phyloP scores from a whole-genome alignment of 345 rosid genomes.

The Brassica incana region DNA sequence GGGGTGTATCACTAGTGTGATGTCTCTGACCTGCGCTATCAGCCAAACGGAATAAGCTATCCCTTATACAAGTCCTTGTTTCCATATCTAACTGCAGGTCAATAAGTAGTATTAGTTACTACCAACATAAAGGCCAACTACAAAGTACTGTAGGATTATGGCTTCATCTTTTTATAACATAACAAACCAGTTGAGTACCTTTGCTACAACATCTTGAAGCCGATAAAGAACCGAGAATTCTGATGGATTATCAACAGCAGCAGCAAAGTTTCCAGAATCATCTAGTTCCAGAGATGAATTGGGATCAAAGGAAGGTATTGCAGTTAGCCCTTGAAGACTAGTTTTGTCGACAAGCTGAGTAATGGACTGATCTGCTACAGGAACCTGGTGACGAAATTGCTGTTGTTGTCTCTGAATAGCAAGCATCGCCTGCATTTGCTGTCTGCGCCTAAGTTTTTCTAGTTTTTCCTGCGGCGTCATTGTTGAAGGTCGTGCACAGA shows the following conservation, averaged over 20 bases:
- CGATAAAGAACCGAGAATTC: constrained; percentile 59
- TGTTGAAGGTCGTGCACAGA: constrained; percentile 51
- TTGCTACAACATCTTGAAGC: constrained; percentile 73
- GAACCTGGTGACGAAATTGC: constrained; percentile 59
- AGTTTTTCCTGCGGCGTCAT: constrained; percentile 98
- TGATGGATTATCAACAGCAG: constrained; percentile 50
- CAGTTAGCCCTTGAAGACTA: constrained; percentile 48
- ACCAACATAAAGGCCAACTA: constrained; percentile 13
- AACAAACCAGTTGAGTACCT: constrained; percentile 52
- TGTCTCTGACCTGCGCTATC: constrained; percentile 86
- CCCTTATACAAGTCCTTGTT: constrained; percentile 76
- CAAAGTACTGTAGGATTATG: constrained; percentile 25
- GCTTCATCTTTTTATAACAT: constrained; percentile 17
- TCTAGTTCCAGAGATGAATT: constrained; percentile 60
- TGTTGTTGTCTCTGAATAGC: constrained; percentile 88
- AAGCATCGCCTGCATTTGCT: constrained; percentile 97
- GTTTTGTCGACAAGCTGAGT: constrained; percentile 51
- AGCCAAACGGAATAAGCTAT: constrained; percentile 96
- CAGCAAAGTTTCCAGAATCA: constrained; percentile 50
- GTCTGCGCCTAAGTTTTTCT: constrained; percentile 85
- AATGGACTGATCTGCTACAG: constrained; percentile 45
- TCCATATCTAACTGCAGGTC: constrained; percentile 66
- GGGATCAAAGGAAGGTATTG: constrained; percentile 58
- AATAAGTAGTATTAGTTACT: constrained; percentile 30
- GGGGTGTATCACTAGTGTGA: constrained; percentile 51